A percentile compares a stretch with the other conserved stretches of the same genome.
These are phyloP conservation scores for Cryoendolithus antarcticus DNA, from an alignment of 2,329 filamentous ascomycete species.

Conservation along the genomic window DNA sequence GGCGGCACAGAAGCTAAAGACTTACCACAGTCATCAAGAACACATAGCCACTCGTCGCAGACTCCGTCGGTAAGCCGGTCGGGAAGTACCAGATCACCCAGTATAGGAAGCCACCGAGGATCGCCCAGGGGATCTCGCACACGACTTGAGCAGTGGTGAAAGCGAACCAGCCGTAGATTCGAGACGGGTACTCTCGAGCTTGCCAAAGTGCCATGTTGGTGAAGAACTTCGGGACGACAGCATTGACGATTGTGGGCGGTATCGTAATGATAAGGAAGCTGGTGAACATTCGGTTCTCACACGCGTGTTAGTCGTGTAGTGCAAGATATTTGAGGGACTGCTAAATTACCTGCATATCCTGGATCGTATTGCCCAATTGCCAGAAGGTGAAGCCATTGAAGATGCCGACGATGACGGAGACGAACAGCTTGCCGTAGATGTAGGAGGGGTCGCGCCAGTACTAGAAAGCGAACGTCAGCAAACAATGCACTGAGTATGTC, in stretches of 20 bases:
- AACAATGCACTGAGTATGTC: not conserved
- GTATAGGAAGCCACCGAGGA: constrained; percentile 54
- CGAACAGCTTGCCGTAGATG: constrained; percentile 64
- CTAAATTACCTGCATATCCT: constrained; percentile 47
- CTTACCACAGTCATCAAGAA: constrained; percentile 57
- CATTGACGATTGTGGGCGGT: constrained; percentile 60
- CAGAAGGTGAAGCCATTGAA: constrained; percentile 75
- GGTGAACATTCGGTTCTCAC: constrained; percentile 62
- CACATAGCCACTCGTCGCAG: constrained; percentile 56
- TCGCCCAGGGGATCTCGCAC: constrained; percentile 58
- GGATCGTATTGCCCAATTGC: constrained; percentile 50
- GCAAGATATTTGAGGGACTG: too few species aligned
- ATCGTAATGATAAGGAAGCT: constrained; percentile 46
- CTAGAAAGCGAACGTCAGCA: not conserved
- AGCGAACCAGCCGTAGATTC: constrained; percentile 67
- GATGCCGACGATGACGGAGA: constrained; percentile 57
- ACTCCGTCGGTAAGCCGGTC: constrained; percentile 54
- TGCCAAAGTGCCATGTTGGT: constrained; percentile 61
- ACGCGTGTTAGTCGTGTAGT: too few species aligned
- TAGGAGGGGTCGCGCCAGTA: constrained; percentile 70
- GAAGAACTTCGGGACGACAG: constrained; percentile 66
- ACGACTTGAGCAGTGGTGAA: constrained; percentile 64
- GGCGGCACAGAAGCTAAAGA: too few species aligned
- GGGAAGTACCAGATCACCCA: constrained; percentile 69
- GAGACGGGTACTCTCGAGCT: constrained; percentile 57